Conservation (phyloP, 139 green algal genomes). For the Edaphochlamys debaryana region DNA sequence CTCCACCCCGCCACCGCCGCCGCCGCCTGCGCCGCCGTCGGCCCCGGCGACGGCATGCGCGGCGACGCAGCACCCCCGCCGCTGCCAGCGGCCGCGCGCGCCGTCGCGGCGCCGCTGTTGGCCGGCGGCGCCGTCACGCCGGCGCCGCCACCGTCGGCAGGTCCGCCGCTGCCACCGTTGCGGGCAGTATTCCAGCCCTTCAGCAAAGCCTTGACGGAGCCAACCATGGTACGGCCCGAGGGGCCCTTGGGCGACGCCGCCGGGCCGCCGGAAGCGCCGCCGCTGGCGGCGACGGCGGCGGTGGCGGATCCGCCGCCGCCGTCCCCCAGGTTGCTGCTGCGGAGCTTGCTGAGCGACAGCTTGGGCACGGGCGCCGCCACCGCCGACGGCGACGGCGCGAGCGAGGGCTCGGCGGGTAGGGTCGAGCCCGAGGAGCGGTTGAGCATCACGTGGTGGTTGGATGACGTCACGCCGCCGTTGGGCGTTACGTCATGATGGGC, state of each 20-base stretch:
- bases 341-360: too few relatives aligned
- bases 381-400: neutral
- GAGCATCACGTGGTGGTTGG: too few relatives aligned
- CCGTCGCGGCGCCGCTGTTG: neutral
- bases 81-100: neutral
- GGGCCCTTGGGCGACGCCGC: neutral
- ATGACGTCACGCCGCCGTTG: too few relatives aligned
- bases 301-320: neutral
- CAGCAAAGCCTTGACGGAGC: neutral
- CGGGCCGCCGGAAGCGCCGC: too few relatives aligned
- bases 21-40: neutral
- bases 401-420: neutral
- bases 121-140: neutral
- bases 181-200: slow-evolving; percentile 11
- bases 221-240: neutral
- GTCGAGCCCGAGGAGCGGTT: too few relatives aligned
- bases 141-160: neutral
- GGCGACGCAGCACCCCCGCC: neutral
- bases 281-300: neutral
- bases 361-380: neutral
- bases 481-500: too few relatives aligned
- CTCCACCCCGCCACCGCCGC: neutral
- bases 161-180: neutral
- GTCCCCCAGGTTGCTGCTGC: too few relatives aligned
- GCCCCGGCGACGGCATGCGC: neutral